phyloP scores from a whole-genome alignment of 768 basidiomycete species.

The Saitozyma sp. region DNA sequence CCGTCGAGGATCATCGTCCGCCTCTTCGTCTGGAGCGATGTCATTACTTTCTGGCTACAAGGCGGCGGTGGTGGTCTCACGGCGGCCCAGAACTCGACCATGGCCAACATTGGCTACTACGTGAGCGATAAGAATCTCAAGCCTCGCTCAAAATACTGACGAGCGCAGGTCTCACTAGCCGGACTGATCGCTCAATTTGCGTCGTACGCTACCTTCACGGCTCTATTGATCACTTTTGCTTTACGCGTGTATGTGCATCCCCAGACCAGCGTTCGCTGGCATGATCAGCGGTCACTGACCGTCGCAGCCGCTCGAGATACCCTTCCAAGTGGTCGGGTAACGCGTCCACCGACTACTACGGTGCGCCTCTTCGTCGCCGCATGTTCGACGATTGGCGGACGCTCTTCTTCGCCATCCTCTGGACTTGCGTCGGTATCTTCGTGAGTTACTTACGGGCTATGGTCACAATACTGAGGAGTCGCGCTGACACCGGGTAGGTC shows the following conservation, averaged over 20 bases:
- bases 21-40: constrained; percentile 65
- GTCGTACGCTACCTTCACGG: constrained; percentile 58
- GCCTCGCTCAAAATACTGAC: background rate
- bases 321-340: background rate
- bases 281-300: background rate
- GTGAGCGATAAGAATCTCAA: constrained; percentile 8
- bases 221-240: constrained; percentile 57
- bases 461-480: background rate
- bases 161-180: constrained; percentile 57
- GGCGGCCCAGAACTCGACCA: constrained; percentile 10
- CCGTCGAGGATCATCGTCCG: constrained; percentile 59
- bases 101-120: constrained; percentile 9
- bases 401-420: constrained; percentile 58
- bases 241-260: constrained; percentile 22
- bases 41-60: constrained; percentile 69
- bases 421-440: constrained; percentile 67
- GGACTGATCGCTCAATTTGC: constrained; percentile 62
- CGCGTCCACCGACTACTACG: background rate
- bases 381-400: constrained; percentile 63
- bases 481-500: constrained; percentile 45
- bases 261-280: background rate
- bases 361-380: constrained; percentile 12
- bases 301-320: background rate
- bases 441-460: constrained; percentile 55
- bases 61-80: constrained; percentile 49